These are phyloP conservation scores for Euclidium syriacum DNA, from an alignment of 345 rosid genomes.

Conservation along the genomic window DNA sequence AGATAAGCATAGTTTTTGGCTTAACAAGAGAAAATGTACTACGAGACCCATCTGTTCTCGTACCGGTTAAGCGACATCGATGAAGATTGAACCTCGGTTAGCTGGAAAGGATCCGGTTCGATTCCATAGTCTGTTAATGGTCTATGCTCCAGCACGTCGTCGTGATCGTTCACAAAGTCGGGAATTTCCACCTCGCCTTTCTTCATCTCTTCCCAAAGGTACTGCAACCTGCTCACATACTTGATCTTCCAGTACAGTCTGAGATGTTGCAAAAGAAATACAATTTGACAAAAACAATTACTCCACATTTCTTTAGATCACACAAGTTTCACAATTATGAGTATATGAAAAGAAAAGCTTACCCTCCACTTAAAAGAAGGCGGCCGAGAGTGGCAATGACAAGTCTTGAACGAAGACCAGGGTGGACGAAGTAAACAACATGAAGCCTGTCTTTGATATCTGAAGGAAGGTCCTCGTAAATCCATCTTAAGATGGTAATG, in stretches of 20 bases:
- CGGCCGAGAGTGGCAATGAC: slow-evolving; percentile 89
- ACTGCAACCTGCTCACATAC: slow-evolving; percentile 85
- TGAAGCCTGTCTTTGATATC: slow-evolving; percentile 77
- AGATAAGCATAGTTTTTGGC: neutral
- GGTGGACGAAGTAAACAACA: slow-evolving; percentile 73
- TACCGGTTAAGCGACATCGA: slow-evolving; percentile 54
- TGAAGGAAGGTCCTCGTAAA: slow-evolving; percentile 78
- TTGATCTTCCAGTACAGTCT: slow-evolving; percentile 89
- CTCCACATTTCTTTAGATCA: neutral
- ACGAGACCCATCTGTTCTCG: slow-evolving; percentile 59
- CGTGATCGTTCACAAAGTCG: slow-evolving; percentile 69
- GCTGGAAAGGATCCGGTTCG: slow-evolving; percentile 73
- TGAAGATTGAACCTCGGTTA: slow-evolving; percentile 52
- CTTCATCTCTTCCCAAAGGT: slow-evolving; percentile 78
- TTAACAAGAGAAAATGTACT: slow-evolving; percentile 22
- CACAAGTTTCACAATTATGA: neutral
- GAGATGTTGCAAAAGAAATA: neutral
- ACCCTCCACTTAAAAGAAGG: slow-evolving; percentile 87
- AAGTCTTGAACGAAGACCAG: slow-evolving; percentile 85
- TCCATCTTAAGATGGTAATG: slow-evolving; percentile 81
- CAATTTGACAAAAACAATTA: neutral
- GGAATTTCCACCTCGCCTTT: slow-evolving; percentile 86
- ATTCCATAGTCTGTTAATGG: slow-evolving; percentile 91
- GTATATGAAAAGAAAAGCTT: slow-evolving; percentile 19
- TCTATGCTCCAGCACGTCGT: slow-evolving; percentile 78